Percentiles rank a stretch among this genome's conserved stretches.
Conservation (phyloP, 306 rosid genomes). For the Vicia faba region DNA sequence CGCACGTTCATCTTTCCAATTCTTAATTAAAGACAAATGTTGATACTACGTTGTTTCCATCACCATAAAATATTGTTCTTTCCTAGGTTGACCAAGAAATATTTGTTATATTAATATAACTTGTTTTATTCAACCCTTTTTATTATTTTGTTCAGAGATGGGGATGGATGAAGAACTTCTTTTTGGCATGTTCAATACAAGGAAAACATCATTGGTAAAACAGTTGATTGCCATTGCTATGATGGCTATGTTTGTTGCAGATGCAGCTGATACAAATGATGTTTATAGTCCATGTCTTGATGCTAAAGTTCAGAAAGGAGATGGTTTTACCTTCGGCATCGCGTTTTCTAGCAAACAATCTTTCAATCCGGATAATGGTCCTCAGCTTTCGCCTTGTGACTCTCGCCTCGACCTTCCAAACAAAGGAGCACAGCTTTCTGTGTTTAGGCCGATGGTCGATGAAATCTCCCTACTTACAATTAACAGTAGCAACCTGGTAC, state of each 20-base stretch:
- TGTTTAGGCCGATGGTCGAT: slow-evolving; percentile 79
- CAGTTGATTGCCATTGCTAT: slow-evolving; percentile 26
- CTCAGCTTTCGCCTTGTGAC: slow-evolving; percentile 91
- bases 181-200: slow-evolving; percentile 26
- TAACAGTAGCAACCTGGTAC: slow-evolving; percentile 50
- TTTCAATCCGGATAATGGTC: slow-evolving; percentile 51
- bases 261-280: slow-evolving; percentile 60
- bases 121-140: neutral
- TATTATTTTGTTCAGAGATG: slow-evolving; percentile 31
- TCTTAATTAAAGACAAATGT: slow-evolving; percentile 23
- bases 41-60: slow-evolving; percentile 45
- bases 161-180: slow-evolving; percentile 35
- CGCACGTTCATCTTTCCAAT: neutral
- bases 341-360: slow-evolving; percentile 62
- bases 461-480: slow-evolving; percentile 70
- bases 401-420: slow-evolving; percentile 50
- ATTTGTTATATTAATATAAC: neutral
- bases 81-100: slow-evolving; percentile 21
- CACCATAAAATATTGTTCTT: slow-evolving; percentile 37
- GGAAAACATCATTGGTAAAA: slow-evolving; percentile 13
- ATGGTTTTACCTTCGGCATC: slow-evolving; percentile 80
- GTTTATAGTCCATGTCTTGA: slow-evolving; percentile 79
- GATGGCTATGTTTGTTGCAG: slow-evolving; percentile 42
- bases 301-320: slow-evolving; percentile 63
- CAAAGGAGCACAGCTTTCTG: slow-evolving; percentile 53